Conservation (phyloP, 192 early-diverging fungal species). For the Rhizoclosmatium globosum region DNA sequence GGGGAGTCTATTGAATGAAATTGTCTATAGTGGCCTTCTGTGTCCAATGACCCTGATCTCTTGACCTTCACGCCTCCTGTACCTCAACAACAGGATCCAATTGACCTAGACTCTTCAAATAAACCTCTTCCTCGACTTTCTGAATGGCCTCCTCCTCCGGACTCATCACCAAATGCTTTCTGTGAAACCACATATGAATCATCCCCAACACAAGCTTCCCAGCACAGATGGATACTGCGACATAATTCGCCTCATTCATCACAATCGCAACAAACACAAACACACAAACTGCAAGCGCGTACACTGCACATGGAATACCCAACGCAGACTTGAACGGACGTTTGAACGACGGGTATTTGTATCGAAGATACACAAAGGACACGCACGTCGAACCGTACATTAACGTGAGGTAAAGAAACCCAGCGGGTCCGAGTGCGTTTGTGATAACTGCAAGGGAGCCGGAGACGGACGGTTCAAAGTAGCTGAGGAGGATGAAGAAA, state of each 20-base stretch:
- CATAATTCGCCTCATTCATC: not conserved
- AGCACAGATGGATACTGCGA: not conserved
- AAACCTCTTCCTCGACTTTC: not conserved
- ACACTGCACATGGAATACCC: conserved; percentile 14
- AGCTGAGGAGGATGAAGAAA: conserved; percentile 9
- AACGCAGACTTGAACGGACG: conserved; percentile 15
- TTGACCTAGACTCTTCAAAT: not conserved
- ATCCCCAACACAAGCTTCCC: conserved; percentile 14
- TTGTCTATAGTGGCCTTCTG: too few species aligned
- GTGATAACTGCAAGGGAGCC: conserved; percentile 7
- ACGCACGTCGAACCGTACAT: conserved; percentile 16
- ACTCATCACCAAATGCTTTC: conserved; percentile 25
- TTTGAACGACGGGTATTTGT: conserved; percentile 8
- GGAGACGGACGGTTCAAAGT: conserved; percentile 4
- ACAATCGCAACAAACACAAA: conserved; percentile 1
- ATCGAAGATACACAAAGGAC: conserved; percentile 12
- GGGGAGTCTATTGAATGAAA: too few species aligned
- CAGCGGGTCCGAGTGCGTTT: not conserved
- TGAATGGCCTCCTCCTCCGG: conserved; percentile 3
- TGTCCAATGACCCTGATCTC: too few species aligned
- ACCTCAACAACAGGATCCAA: too few species aligned
- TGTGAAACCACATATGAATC: conserved; percentile 22
- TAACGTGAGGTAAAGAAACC: conserved; percentile 10
- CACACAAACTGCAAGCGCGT: not conserved
- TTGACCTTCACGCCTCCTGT: too few species aligned